Evolutionary conservation across 1,284 basidiomycete species (phyloP).

Genomic region (Calocybe gambosa): DNA sequence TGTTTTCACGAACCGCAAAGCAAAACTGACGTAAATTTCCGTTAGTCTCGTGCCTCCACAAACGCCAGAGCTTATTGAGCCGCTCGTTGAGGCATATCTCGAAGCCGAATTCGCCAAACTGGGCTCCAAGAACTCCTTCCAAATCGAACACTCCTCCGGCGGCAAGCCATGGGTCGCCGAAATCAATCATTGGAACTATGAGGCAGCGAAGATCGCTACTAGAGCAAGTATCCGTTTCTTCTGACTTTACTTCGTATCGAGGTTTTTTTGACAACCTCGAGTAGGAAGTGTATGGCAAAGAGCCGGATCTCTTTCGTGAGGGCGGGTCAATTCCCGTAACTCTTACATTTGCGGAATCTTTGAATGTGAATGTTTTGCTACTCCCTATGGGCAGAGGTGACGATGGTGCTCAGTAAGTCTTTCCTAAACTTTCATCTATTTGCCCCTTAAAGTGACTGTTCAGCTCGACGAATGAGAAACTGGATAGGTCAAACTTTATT

Average conservation of each 20-base stretch:
- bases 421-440: not conserved
- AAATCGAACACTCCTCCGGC: constrained; percentile 65
- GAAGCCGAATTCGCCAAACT: constrained; percentile 80
- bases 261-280: not conserved
- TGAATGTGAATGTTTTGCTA: constrained; percentile 78
- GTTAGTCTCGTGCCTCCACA: constrained; percentile 82
- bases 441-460: not conserved
- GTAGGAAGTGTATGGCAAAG: constrained; percentile 73
- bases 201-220: constrained; percentile 84
- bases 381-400: constrained; percentile 92
- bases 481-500: constrained; percentile 91
- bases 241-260: not conserved
- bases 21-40: too few relatives aligned
- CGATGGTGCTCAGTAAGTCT: constrained; percentile 83
- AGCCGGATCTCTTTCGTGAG: constrained; percentile 88
- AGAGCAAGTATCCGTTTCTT: constrained; percentile 34
- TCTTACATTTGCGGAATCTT: constrained; percentile 88
- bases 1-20: too few relatives aligned
- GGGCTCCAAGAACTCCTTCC: constrained; percentile 66
- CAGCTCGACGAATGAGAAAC: constrained; percentile 93
- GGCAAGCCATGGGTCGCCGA: constrained; percentile 91
- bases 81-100: constrained; percentile 70
- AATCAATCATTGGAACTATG: constrained; percentile 90
- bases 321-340: constrained; percentile 97
- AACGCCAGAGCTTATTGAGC: constrained; percentile 70